A percentile compares a stretch with the other conserved stretches of the same genome.
phyloP scores from a whole-genome alignment of 2,329 filamentous ascomycete genomes.

The Monilinia fructicola region DNA sequence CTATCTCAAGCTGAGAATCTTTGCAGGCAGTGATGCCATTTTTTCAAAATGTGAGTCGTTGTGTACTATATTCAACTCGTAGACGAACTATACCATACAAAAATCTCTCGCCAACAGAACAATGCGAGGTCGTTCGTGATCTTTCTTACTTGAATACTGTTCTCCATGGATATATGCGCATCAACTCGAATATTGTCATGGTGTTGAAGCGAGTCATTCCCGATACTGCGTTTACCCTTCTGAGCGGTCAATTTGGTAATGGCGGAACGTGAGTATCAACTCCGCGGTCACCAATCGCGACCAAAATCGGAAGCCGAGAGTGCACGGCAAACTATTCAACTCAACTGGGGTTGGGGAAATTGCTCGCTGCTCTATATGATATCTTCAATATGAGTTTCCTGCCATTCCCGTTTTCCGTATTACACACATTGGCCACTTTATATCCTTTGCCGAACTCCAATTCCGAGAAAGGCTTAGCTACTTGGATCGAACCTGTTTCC shows the following conservation, averaged over 20 bases:
- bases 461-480: not conserved
- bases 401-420: not conserved
- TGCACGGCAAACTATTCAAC: slow-evolving; percentile 5
- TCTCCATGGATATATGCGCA: too few relatives aligned
- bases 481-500: not conserved
- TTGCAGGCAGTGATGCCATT: not conserved
- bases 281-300: slow-evolving; percentile 51
- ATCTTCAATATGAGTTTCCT: slow-evolving; percentile 5
- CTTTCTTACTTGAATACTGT: too few relatives aligned
- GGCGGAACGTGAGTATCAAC: slow-evolving; percentile 51
- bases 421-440: too few relatives aligned
- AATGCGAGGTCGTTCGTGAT: too few relatives aligned
- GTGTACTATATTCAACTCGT: not conserved
- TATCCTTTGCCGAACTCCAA: not conserved
- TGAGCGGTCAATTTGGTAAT: slow-evolving; percentile 22
- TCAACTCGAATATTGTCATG: too few relatives aligned
- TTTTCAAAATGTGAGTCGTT: slow-evolving; percentile 3
- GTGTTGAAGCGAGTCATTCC: too few relatives aligned
- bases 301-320: slow-evolving; percentile 37
- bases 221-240: too few relatives aligned
- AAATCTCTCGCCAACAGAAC: slow-evolving; percentile 14
- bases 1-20: slow-evolving; percentile 8
- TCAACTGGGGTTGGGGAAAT: not conserved
- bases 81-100: slow-evolving; percentile 6
- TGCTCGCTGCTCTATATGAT: slow-evolving; percentile 4